A percentile compares a stretch with the other conserved stretches of the same genome.
Conservation (phyloP, 2,329 filamentous ascomycete genomes). For the Grosmannia clavigera region DNA sequence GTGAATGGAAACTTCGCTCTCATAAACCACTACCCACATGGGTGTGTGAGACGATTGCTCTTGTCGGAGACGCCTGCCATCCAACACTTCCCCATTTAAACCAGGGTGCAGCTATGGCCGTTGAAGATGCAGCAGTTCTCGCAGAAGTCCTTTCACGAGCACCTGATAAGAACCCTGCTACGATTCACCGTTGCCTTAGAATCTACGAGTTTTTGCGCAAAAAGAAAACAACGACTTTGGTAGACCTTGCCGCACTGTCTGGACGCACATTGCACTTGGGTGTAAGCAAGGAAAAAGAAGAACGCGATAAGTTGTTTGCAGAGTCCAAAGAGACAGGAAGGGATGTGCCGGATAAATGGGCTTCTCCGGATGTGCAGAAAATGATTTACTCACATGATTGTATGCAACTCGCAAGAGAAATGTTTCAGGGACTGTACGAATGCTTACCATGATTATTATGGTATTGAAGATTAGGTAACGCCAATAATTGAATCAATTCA, state of each 20-base stretch:
- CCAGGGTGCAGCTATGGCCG: conserved; percentile 55
- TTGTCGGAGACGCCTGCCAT: conserved; percentile 54
- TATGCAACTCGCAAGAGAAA: conserved; percentile 37
- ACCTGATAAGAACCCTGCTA: conserved; percentile 14
- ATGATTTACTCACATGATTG: conserved; percentile 54
- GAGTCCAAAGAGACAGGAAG: conserved; percentile 31
- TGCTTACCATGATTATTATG: conserved; percentile 1
- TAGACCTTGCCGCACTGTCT: conserved; percentile 40
- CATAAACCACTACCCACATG: conserved; percentile 44
- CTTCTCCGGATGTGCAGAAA: conserved; percentile 54
- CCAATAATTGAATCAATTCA: background rate
- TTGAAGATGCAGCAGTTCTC: conserved; percentile 52
- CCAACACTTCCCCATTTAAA: conserved; percentile 55
- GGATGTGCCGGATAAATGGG: conserved; percentile 55
- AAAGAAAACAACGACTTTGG: conserved; percentile 37
- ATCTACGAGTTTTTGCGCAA: conserved; percentile 45
- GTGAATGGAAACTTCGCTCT: conserved; percentile 51
- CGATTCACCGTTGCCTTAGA: conserved; percentile 34
- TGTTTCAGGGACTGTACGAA: conserved; percentile 35
- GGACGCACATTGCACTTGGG: conserved; percentile 43
- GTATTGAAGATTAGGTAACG: background rate
- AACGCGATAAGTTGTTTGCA: conserved; percentile 43
- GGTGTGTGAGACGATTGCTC: conserved; percentile 41
- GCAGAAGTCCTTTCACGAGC: conserved; percentile 36
- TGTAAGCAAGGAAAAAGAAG: conserved; percentile 44